Percentiles rank a stretch among this genome's conserved stretches.
Evolutionary conservation across 2,329 filamentous ascomycete genomes (phyloP).

Genomic region (Trichophyton verrucosum): DNA sequence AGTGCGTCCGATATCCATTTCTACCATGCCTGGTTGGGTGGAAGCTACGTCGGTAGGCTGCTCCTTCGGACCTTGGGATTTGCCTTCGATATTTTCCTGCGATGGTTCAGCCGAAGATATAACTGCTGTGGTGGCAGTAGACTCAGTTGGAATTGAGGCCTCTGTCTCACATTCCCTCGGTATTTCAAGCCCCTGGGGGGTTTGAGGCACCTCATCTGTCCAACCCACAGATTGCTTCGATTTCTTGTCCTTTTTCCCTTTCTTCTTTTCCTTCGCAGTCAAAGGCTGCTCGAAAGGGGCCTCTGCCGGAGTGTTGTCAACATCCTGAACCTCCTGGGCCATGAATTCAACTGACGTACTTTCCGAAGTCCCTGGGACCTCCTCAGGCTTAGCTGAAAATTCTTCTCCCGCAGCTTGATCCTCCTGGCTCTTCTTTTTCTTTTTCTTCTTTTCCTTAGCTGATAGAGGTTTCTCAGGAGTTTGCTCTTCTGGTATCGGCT

Average conservation of each 20-base stretch:
- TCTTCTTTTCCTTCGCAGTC: constrained; percentile 29
- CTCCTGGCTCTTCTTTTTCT: constrained; percentile 10
- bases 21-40: neutral
- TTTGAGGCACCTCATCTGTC: neutral
- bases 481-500: neutral
- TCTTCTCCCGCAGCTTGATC: constrained; percentile 9
- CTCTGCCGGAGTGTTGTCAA: neutral
- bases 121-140: neutral
- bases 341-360: neutral
- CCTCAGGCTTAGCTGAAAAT: constrained; percentile 5
- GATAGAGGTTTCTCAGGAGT: neutral
- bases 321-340: neutral
- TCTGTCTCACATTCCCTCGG: neutral
- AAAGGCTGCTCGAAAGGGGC: neutral
- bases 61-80: neutral
- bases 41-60: neutral
- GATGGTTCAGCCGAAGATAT: neutral
- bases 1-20: neutral
- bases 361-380: neutral
- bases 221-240: constrained; percentile 17
- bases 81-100: neutral
- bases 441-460: neutral
- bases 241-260: constrained; percentile 37
- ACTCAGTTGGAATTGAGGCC: neutral
- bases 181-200: neutral